A percentile compares a stretch with the other conserved stretches of the same genome.
Conservation (phyloP, 2,329 filamentous ascomycete genomes). For the Zymoseptoria tritici region DNA sequence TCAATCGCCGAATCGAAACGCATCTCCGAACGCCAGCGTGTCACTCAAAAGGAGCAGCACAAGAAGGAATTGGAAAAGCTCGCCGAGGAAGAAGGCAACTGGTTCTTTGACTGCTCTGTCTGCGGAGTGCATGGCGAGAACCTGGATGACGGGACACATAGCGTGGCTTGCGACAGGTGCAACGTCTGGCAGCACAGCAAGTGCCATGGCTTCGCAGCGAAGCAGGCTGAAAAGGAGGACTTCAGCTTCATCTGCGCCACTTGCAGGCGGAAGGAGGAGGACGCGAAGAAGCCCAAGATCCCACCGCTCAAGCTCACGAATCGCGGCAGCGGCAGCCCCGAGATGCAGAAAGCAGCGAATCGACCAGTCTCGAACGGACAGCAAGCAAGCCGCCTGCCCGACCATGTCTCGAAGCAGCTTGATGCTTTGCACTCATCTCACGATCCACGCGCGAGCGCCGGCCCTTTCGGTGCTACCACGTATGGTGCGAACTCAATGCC, state of each 20-base stretch:
- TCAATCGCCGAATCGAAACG: conserved; percentile 43
- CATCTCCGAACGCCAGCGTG: conserved; percentile 70
- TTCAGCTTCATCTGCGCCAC: conserved; percentile 80
- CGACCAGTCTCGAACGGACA: conserved; percentile 15
- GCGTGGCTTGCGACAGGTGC: conserved; percentile 87
- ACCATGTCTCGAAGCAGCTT: conserved; percentile 23
- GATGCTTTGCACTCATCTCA: conserved; percentile 12
- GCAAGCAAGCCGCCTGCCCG: conserved; percentile 12
- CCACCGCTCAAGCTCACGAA: conserved; percentile 52
- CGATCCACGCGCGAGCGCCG: conserved; percentile 10
- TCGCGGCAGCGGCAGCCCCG: conserved; percentile 19
- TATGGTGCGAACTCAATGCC: conserved; percentile 40
- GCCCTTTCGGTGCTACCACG: conserved; percentile 25
- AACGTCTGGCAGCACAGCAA: conserved; percentile 96
- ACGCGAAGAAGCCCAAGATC: conserved; percentile 54
- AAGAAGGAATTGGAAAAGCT: conserved; percentile 69
- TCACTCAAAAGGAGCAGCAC: conserved; percentile 72
- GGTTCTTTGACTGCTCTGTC: conserved; percentile 86
- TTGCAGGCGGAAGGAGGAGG: conserved; percentile 63
- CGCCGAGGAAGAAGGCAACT: conserved; percentile 65
- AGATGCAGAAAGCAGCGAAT: conserved; percentile 14
- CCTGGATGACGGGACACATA: conserved; percentile 83
- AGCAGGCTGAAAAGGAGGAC: conserved; percentile 73
- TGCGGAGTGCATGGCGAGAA: conserved; percentile 88
- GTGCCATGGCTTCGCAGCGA: conserved; percentile 72